phyloP scores from a whole-genome alignment of 2,329 filamentous ascomycete species.

The Microcyclosporella mali region DNA sequence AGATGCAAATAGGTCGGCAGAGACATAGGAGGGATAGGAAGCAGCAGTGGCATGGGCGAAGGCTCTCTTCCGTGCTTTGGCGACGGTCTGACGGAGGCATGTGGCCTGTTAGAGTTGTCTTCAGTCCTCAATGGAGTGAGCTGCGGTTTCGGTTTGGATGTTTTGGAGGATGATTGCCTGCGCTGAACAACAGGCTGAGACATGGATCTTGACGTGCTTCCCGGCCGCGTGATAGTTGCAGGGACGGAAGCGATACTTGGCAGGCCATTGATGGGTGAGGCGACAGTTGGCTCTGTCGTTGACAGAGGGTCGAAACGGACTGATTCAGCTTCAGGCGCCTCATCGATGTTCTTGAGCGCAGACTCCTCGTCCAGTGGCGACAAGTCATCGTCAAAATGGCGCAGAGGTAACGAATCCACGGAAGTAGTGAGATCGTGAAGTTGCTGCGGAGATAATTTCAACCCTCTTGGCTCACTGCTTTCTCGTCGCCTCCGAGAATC shows the following conservation, averaged over 20 bases:
- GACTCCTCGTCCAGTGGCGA: slow-evolving; percentile 7
- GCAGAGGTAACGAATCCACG: slow-evolving; percentile 18
- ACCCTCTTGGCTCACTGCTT: slow-evolving; percentile 14
- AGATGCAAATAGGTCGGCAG: slow-evolving; percentile 61
- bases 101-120: slow-evolving; percentile 27
- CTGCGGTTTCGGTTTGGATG: slow-evolving; percentile 11
- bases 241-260: slow-evolving; percentile 8
- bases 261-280: slow-evolving; percentile 1
- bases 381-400: slow-evolving; percentile 12
- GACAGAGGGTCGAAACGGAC: background rate
- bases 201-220: slow-evolving; percentile 4
- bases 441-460: slow-evolving; percentile 14
- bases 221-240: slow-evolving; percentile 1
- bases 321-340: slow-evolving; percentile 3
- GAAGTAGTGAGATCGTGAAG: slow-evolving; percentile 17
- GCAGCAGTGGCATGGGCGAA: slow-evolving; percentile 46
- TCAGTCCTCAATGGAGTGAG: slow-evolving; percentile 21
- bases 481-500: slow-evolving; percentile 4
- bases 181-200: slow-evolving; percentile 11
- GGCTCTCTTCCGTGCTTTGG: slow-evolving; percentile 29
- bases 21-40: slow-evolving; percentile 57
- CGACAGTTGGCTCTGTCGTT: background rate
- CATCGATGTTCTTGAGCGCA: slow-evolving; percentile 9
- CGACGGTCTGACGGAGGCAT: slow-evolving; percentile 27
- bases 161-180: slow-evolving; percentile 11